These are phyloP conservation scores for Podaxis sp. DNA, from an alignment of 768 basidiomycete species.

Conservation along the genomic window DNA sequence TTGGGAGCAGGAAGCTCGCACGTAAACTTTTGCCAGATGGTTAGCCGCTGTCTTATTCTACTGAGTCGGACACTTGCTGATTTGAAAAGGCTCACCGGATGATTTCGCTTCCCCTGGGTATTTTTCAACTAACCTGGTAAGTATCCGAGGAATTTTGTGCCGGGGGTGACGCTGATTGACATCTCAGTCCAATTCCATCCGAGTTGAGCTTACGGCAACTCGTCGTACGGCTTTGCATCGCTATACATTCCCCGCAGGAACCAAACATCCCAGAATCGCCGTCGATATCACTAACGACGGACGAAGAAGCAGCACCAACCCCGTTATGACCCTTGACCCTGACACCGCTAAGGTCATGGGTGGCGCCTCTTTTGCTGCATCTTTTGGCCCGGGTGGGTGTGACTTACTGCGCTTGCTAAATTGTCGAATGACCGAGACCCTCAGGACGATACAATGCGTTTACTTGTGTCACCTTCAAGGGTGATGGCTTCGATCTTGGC, in stretches of 20 bases:
- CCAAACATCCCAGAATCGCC: conserved; percentile 49
- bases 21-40: conserved; percentile 53
- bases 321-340: conserved; percentile 47
- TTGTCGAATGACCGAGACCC: neutral
- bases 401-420: neutral
- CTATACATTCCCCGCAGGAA: conserved; percentile 52
- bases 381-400: conserved; percentile 51
- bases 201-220: conserved; percentile 60
- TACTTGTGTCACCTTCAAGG: conserved; percentile 61
- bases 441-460: conserved; percentile 54
- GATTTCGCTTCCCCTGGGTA: conserved; percentile 63
- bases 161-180: neutral
- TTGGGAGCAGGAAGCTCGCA: conserved; percentile 43
- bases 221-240: conserved; percentile 60
- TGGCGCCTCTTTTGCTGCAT: conserved; percentile 47
- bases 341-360: conserved; percentile 50
- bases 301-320: conserved; percentile 48
- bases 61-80: neutral
- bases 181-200: conserved; percentile 50
- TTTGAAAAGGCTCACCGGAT: conserved; percentile 47
- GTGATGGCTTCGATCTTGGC: conserved; percentile 45
- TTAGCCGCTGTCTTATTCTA: conserved; percentile 20
- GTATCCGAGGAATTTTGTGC: conserved; percentile 14
- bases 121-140: conserved; percentile 59
- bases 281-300: conserved; percentile 68